Conservation (phyloP, 345 rosid species). For the Eucalyptus erythrocorys region DNA sequence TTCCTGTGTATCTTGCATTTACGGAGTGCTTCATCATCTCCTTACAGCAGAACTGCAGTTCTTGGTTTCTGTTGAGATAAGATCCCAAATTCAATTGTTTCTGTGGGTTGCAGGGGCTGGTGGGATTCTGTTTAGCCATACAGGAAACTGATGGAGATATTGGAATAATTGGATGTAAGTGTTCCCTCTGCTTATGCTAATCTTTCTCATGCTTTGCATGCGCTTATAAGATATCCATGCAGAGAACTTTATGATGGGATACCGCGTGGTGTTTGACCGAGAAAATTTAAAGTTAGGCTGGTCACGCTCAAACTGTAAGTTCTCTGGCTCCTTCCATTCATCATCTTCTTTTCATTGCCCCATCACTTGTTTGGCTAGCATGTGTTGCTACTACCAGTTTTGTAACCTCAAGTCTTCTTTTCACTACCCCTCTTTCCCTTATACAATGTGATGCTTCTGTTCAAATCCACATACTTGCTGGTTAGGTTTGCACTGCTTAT, state of each 20-base stretch:
- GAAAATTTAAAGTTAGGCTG: slow-evolving; percentile 78
- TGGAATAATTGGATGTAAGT: slow-evolving; percentile 71
- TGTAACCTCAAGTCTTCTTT: neutral
- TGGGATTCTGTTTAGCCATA: slow-evolving; percentile 64
- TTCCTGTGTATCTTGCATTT: neutral
- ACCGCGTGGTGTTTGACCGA: slow-evolving; percentile 68
- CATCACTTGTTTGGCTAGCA: neutral
- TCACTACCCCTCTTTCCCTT: neutral
- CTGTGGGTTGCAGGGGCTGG: neutral
- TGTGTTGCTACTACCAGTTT: neutral
- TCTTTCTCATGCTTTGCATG: neutral
- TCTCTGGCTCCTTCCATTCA: neutral
- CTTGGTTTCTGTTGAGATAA: neutral
- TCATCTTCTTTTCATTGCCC: neutral
- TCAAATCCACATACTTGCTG: neutral
- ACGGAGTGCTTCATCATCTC: neutral
- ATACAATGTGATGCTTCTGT: neutral
- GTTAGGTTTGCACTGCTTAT: neutral
- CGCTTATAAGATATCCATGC: slow-evolving; percentile 4
- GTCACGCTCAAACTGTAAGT: slow-evolving; percentile 79
- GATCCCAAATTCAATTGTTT: neutral
- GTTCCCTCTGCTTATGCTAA: neutral
- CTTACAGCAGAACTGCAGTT: neutral
- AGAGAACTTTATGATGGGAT: slow-evolving; percentile 86
- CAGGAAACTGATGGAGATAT: slow-evolving; percentile 40